phyloP scores from a whole-genome alignment of 352 stramenopile genomes.

The Phytophthora chlamydospora region DNA sequence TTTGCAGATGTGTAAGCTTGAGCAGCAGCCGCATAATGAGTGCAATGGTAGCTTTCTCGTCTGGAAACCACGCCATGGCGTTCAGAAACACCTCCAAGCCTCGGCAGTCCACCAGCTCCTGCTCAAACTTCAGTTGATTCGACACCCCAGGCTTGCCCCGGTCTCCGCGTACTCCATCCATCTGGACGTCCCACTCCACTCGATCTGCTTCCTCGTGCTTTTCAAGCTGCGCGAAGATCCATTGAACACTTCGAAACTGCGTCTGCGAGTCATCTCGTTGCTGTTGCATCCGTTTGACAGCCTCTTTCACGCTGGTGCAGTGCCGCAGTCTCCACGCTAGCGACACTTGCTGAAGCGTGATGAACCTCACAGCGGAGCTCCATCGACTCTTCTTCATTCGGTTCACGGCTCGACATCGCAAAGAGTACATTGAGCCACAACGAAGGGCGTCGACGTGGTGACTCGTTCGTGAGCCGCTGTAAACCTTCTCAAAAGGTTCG shows the following conservation, averaged over 20 bases:
- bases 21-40: slow-evolving; percentile 40
- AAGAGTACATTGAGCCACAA: slow-evolving; percentile 49
- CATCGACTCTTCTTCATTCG: slow-evolving; percentile 58
- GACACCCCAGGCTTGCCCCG: slow-evolving; percentile 13
- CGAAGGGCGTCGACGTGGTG: slow-evolving; percentile 41
- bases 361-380: slow-evolving; percentile 53
- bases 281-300: slow-evolving; percentile 45
- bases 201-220: slow-evolving; percentile 28
- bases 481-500: slow-evolving; percentile 51
- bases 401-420: slow-evolving; percentile 59
- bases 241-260: slow-evolving; percentile 52
- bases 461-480: slow-evolving; percentile 38
- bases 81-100: slow-evolving; percentile 41
- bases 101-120: slow-evolving; percentile 33
- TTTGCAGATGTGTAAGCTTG: slow-evolving; percentile 33
- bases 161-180: slow-evolving; percentile 17
- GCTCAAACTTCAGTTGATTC: slow-evolving; percentile 32
- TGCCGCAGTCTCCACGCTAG: slow-evolving; percentile 63
- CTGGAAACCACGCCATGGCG: slow-evolving; percentile 30
- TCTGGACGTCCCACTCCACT: slow-evolving; percentile 26
- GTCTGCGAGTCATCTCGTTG: slow-evolving; percentile 30
- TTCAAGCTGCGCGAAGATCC: slow-evolving; percentile 57
- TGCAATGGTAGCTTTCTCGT: slow-evolving; percentile 23
- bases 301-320: slow-evolving; percentile 54
- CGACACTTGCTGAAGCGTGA: slow-evolving; percentile 57